Evolutionary conservation across 371 early-diverging fungal genomes (phyloP).

Genomic region (Amoeboaphelidium occidentale): DNA sequence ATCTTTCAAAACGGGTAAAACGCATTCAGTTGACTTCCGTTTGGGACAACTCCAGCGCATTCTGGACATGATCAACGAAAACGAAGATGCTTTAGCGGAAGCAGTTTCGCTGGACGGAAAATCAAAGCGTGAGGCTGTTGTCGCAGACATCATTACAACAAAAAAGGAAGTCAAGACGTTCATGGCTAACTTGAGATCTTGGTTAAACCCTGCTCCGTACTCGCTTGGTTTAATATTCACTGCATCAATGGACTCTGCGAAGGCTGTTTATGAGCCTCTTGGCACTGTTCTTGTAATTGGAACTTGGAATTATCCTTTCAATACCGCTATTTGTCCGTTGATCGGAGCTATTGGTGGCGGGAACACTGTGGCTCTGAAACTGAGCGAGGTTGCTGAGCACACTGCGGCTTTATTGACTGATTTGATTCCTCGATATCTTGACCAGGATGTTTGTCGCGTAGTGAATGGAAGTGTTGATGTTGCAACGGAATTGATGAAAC

Average conservation of each 20-base stretch:
- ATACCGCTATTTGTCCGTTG: constrained; percentile 42
- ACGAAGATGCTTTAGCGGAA: too few relatives aligned
- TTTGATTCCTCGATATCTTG: constrained; percentile 43
- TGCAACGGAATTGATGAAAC: constrained; percentile 35
- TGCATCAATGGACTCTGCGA: constrained; percentile 3
- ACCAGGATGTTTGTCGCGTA: constrained; percentile 29
- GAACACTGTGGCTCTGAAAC: constrained; percentile 54
- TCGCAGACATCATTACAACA: constrained; percentile 19
- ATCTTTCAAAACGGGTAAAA: too few relatives aligned
- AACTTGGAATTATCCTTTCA: constrained; percentile 72
- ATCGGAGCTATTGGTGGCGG: constrained; percentile 75
- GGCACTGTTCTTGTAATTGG: constrained; percentile 38
- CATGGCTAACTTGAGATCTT: not conserved
- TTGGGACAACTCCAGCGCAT: too few relatives aligned
- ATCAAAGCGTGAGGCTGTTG: constrained; percentile 10
- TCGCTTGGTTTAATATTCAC: not conserved
- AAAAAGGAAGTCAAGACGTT: constrained; percentile 20
- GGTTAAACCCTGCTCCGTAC: not conserved
- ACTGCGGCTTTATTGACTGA: constrained; percentile 33
- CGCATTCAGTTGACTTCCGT: too few relatives aligned
- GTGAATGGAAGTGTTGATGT: constrained; percentile 56
- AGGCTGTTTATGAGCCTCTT: constrained; percentile 40
- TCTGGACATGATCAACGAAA: too few relatives aligned
- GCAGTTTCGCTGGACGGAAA: constrained; percentile 6
- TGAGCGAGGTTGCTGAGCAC: constrained; percentile 37